Evolutionary conservation across 2,329 filamentous ascomycete genomes (phyloP), one percentile per base, ranked within the genome.

Genomic region (Whalleya microplaca): DNA sequence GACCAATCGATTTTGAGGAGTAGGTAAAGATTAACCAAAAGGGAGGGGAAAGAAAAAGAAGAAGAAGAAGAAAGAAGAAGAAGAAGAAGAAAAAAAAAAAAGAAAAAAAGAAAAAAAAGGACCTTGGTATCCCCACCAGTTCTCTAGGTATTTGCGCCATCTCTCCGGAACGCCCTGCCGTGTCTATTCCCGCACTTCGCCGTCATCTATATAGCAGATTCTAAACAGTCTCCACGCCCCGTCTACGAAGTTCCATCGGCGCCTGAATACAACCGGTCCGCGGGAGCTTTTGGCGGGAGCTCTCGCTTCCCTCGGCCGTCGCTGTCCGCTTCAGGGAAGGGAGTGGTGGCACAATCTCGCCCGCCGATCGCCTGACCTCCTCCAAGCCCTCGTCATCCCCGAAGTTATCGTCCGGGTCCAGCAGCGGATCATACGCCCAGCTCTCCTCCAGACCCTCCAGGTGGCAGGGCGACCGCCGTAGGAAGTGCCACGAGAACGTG

Each of bases 401-500:
- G 29, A 71, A 73, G 10, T 70, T 71, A 21, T 72, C 70, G 45
- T 68, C 67, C 12, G 65, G 71, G 64, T 86, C 84, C 7, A 86
- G 75, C 41, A 78, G 69, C 5, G 71, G 64, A 55, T 86, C 83
- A 53, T 78, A 77, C 0, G 70, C 74, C 84, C 84, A 86, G 60
- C 80, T 78, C 2, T 75, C 75, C 61, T 86, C 84, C 0, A 86
- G 74, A 1, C 82, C 82, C 12, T 80, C 74, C 6, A 82, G 71
- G 58, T 78, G 81, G 2, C 79, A 72, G 0, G 79, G 77, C 3
- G 80, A 75, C 32, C 76, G 72, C 51, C 75, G 75, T 27, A 86
- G 71, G 32, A 76, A 78, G 56, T 80, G 75, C 84, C 84, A 86
- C 2, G 81, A 82, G n/a, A 86, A 72, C 6, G 77, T 80, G 53